Conservation (phyloP, 2,329 filamentous ascomycete species). For the Berkeleyomyces rouxiae region DNA sequence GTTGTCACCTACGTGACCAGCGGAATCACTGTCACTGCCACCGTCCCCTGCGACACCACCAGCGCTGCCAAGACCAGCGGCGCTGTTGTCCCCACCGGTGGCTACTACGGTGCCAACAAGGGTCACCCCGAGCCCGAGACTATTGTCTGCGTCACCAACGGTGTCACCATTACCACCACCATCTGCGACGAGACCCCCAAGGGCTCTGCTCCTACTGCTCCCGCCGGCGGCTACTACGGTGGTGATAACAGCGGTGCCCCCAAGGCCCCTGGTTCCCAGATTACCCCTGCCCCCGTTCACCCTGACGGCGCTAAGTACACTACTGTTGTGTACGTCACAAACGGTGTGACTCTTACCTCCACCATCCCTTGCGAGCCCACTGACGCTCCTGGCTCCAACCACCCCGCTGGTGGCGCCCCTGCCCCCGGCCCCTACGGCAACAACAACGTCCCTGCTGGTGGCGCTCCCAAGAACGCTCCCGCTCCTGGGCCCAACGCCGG, state of each 20-base stretch:
- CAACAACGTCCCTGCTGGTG: background rate
- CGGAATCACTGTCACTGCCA: background rate
- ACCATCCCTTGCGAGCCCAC: slow-evolving; percentile 1
- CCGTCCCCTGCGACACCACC: background rate
- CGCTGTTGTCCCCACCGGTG: background rate
- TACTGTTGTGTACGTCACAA: background rate
- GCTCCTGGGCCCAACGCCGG: background rate
- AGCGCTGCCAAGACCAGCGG: background rate
- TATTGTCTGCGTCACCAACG: slow-evolving; percentile 1
- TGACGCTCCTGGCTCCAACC: background rate
- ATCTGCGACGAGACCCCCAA: slow-evolving; percentile 4
- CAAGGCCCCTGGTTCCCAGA: background rate
- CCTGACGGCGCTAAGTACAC: background rate
- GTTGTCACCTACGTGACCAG: background rate
- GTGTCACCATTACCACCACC: slow-evolving; percentile 2
- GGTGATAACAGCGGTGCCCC: background rate
- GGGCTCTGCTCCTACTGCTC: background rate
- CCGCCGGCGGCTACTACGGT: background rate
- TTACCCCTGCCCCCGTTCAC: background rate
- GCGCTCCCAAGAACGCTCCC: no score
- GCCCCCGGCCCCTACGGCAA: background rate
- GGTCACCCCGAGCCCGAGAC: background rate
- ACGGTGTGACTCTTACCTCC: background rate
- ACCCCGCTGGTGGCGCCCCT: background rate
- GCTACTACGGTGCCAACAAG: background rate